phyloP scores from a whole-genome alignment of 495 filamentous ascomycete genomes.

The Penicillium silybi region DNA sequence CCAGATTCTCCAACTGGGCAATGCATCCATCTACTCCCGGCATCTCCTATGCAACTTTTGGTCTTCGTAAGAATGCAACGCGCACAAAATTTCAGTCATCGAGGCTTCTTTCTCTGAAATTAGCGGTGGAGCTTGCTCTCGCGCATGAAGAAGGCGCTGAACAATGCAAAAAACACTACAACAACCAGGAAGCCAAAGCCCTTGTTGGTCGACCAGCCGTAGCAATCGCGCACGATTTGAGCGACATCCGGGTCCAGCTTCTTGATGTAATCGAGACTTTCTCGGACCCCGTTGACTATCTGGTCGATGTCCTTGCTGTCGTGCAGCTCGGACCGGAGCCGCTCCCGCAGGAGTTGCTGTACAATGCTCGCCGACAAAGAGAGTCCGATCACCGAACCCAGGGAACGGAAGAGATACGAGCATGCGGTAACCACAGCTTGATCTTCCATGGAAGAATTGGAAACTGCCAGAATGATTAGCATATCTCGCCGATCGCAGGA shows the following conservation, averaged over 20 bases:
- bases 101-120: background rate
- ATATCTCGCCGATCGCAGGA: background rate
- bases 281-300: conserved; percentile 68
- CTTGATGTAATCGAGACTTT: conserved; percentile 69
- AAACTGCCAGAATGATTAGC: conserved; percentile 45
- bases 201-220: conserved; percentile 51
- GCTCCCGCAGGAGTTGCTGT: conserved; percentile 62
- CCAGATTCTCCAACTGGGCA: background rate
- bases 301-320: conserved; percentile 58
- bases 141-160: conserved; percentile 43
- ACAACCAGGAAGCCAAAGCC: conserved; percentile 44
- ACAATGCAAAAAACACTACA: conserved; percentile 42
- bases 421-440: conserved; percentile 80
- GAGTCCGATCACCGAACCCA: conserved; percentile 74
- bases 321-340: conserved; percentile 50
- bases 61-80: background rate
- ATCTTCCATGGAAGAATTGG: conserved; percentile 63
- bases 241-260: conserved; percentile 59
- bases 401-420: conserved; percentile 79
- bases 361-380: conserved; percentile 67
- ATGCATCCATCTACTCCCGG: background rate
- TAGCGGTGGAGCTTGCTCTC: conserved; percentile 39
- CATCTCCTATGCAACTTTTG: background rate
- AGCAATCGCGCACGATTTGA: conserved; percentile 64
- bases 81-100: background rate